phyloP scores from a whole-genome alignment of 768 basidiomycete genomes.

The Filobasidium wieringae region DNA sequence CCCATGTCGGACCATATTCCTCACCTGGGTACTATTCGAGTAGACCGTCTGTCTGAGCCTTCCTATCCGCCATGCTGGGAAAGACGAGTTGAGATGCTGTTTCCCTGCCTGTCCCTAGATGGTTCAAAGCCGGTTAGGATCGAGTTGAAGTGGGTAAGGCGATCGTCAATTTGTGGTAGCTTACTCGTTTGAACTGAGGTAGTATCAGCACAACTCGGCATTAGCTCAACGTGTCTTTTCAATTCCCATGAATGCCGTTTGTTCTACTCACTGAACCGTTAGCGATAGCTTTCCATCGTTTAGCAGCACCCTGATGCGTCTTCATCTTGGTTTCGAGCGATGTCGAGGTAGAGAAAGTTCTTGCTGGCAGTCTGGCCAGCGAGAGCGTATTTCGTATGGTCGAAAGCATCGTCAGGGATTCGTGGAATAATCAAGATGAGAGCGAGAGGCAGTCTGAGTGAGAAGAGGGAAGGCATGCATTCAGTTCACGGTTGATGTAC shows the following conservation, averaged over 20 bases:
- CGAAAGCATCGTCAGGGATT: neutral
- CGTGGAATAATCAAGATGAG: too few relatives aligned
- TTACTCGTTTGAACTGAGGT: conserved; percentile 35
- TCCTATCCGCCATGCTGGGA: conserved; percentile 34
- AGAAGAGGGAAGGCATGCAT: neutral
- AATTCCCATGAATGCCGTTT: neutral
- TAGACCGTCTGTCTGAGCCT: conserved; percentile 34
- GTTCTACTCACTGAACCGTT: conserved; percentile 23
- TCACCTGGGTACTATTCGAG: conserved; percentile 30
- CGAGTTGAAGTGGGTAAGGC: neutral
- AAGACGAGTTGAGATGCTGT: conserved; percentile 32
- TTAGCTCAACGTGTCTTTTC: neutral
- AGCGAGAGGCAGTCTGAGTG: neutral
- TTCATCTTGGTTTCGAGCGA: conserved; percentile 34
- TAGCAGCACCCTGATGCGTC: conserved; percentile 39
- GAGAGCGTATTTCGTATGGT: neutral
- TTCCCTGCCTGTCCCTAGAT: conserved; percentile 32
- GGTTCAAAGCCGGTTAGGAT: neutral
- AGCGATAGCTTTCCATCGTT: conserved; percentile 35
- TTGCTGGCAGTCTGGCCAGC: neutral
- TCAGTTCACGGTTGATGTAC: too few relatives aligned
- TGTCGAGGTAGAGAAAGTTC: conserved; percentile 16
- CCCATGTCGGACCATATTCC: too few relatives aligned
- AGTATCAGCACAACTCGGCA: neutral
- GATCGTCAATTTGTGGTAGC: neutral